phyloP scores from a whole-genome alignment of 106 monocot genomes.

The Dendrobium huoshanense region DNA sequence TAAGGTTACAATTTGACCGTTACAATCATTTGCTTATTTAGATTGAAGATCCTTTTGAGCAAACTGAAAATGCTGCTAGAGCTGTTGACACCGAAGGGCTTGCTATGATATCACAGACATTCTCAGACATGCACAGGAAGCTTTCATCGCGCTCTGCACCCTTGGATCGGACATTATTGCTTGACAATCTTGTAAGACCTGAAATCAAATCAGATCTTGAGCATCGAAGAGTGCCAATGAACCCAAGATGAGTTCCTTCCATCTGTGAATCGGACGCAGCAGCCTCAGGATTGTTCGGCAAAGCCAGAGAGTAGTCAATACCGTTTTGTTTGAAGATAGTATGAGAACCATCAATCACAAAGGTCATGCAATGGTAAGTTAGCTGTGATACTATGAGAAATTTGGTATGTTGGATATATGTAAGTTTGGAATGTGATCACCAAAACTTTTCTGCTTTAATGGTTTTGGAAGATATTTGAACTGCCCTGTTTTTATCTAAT shows the following conservation, averaged over 20 bases:
- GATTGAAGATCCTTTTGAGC: conserved; percentile 73
- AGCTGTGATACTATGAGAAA: neutral
- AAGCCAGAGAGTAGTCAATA: neutral
- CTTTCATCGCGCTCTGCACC: conserved; percentile 15
- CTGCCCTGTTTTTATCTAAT: no score
- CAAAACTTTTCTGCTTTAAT: no score
- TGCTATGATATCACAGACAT: conserved; percentile 18
- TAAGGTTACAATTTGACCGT: neutral
- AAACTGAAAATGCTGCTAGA: conserved; percentile 55
- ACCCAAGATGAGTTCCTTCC: neutral
- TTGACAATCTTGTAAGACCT: conserved; percentile 21
- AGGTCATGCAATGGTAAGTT: neutral
- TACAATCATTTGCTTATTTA: conserved; percentile 8
- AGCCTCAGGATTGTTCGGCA: neutral
- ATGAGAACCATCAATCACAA: neutral
- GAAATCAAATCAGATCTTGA: conserved; percentile 10
- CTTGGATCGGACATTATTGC: conserved; percentile 22
- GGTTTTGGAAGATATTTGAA: no score
- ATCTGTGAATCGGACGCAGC: neutral
- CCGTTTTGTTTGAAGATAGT: neutral
- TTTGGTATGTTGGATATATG: neutral
- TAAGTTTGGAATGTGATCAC: neutral
- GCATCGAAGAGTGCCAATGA: neutral
- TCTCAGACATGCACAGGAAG: conserved; percentile 11
- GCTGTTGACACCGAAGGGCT: conserved; percentile 27